These are phyloP conservation scores for Xylaria telfairii DNA, from an alignment of 495 filamentous ascomycete genomes.

Conservation along the genomic window DNA sequence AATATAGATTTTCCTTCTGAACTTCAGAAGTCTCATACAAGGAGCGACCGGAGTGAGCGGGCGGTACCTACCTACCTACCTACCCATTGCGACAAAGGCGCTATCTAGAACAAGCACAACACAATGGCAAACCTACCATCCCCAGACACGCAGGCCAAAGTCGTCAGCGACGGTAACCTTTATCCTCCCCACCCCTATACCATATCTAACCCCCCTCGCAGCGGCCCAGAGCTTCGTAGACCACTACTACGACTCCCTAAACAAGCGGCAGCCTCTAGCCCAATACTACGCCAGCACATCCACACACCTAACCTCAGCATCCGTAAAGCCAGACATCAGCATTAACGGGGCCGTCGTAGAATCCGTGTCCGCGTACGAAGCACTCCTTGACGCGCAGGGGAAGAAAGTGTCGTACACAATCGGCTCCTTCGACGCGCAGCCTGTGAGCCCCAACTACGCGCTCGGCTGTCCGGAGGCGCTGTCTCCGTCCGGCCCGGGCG, in stretches of 20 bases:
- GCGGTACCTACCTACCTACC: background rate
- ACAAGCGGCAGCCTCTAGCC: constrained; percentile 40
- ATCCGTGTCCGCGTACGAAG: constrained; percentile 45
- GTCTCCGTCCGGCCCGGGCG: background rate
- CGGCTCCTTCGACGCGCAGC: constrained; percentile 72
- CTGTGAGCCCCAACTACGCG: constrained; percentile 70
- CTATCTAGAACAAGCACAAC: background rate
- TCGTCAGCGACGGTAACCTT: constrained; percentile 38
- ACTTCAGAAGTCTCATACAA: background rate
- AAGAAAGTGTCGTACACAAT: constrained; percentile 58
- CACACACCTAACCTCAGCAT: constrained; percentile 38
- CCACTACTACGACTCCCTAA: constrained; percentile 49
- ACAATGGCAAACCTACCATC: constrained; percentile 33
- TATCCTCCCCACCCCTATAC: background rate
- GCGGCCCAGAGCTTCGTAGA: constrained; percentile 49
- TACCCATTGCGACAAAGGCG: background rate
- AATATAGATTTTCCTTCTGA: background rate
- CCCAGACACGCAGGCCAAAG: constrained; percentile 32
- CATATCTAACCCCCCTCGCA: constrained; percentile 25
- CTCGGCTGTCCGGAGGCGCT: constrained; percentile 43
- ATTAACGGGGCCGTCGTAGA: constrained; percentile 48
- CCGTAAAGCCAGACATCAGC: constrained; percentile 50
- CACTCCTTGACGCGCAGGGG: constrained; percentile 46
- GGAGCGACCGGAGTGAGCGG: background rate
- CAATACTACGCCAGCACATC: constrained; percentile 47